Conservation (phyloP, 2,329 filamentous ascomycete genomes). For the Huntiella omanensis region DNA sequence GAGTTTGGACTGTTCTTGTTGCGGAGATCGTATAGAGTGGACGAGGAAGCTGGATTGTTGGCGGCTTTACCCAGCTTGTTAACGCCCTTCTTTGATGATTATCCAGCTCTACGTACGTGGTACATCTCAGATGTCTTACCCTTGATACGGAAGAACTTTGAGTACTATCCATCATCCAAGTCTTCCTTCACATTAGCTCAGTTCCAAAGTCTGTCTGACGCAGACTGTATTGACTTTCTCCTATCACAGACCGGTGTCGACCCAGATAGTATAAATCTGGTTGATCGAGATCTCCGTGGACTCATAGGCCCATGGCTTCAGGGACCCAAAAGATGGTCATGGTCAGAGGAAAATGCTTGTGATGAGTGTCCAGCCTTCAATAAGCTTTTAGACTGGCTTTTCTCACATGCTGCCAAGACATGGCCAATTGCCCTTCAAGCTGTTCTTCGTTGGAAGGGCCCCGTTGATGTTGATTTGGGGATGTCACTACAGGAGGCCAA, state of each 20-base stretch:
- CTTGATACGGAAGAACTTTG: slow-evolving; percentile 46
- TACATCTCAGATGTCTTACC: slow-evolving; percentile 50
- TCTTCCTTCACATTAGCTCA: slow-evolving; percentile 35
- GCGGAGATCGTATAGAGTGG: slow-evolving; percentile 47
- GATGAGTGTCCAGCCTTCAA: slow-evolving; percentile 44
- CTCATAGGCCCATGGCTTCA: slow-evolving; percentile 59
- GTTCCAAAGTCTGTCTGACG: slow-evolving; percentile 43
- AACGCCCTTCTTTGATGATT: slow-evolving; percentile 45
- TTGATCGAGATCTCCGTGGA: slow-evolving; percentile 47
- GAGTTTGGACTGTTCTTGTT: slow-evolving; percentile 45
- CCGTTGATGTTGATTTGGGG: slow-evolving; percentile 49
- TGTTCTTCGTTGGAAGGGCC: slow-evolving; percentile 56
- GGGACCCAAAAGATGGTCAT: slow-evolving; percentile 9
- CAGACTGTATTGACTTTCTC: slow-evolving; percentile 39
- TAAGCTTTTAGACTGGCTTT: slow-evolving; percentile 48
- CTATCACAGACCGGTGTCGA: slow-evolving; percentile 34
- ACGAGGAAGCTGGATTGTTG: slow-evolving; percentile 53
- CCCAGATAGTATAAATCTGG: slow-evolving; percentile 21
- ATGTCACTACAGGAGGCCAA: slow-evolving; percentile 32
- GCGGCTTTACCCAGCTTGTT: slow-evolving; percentile 48
- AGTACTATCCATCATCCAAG: slow-evolving; percentile 42
- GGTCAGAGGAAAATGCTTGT: slow-evolving; percentile 15
- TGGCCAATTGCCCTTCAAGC: slow-evolving; percentile 45
- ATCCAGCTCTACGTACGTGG: slow-evolving; percentile 45
- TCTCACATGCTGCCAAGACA: slow-evolving; percentile 35